phyloP scores from a whole-genome alignment of 2,329 filamentous ascomycete genomes.

The Xylaria sp. region DNA sequence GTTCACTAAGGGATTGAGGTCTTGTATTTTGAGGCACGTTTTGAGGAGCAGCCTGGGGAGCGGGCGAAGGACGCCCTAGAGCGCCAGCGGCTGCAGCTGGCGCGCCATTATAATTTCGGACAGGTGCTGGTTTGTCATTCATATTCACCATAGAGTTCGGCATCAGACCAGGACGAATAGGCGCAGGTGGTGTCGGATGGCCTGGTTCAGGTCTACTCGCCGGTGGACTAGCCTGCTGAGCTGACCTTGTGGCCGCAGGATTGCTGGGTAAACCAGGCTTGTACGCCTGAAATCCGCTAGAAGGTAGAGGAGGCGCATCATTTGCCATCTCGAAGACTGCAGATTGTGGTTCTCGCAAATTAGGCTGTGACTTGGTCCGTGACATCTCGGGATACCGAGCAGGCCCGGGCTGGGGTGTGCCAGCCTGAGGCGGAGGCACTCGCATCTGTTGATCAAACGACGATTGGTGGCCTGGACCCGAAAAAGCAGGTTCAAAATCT shows the following conservation, averaged over 20 bases:
- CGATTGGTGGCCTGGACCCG: conserved; percentile 48
- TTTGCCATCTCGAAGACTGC: conserved; percentile 80
- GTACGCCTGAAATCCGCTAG: conserved; percentile 50
- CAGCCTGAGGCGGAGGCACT: conserved; percentile 47
- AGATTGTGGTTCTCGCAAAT: conserved; percentile 70
- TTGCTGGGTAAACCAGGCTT: conserved; percentile 41
- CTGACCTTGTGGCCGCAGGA: conserved; percentile 46
- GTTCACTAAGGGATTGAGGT: conserved; percentile 48
- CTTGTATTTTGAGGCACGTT: conserved; percentile 43
- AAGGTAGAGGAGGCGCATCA: conserved; percentile 68
- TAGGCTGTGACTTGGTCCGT: conserved; percentile 74
- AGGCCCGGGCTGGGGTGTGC: conserved; percentile 59
- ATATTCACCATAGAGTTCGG: conserved; percentile 62
- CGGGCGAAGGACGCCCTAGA: conserved; percentile 54
- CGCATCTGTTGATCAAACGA: conserved; percentile 63
- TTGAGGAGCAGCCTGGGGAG: conserved; percentile 37
- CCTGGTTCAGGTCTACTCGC: conserved; percentile 55
- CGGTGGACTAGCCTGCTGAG: conserved; percentile 47
- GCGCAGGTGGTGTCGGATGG: conserved; percentile 71
- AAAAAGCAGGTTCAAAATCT: conserved; percentile 56
- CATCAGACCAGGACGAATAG: conserved; percentile 72
- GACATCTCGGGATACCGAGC: conserved; percentile 65
- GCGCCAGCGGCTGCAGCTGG: conserved; percentile 48
- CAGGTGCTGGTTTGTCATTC: conserved; percentile 67
- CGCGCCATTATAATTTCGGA: conserved; percentile 66